Evolutionary conservation across 2,329 filamentous ascomycete genomes (phyloP), one percentile per base, ranked within the genome.

Genomic region (Fusarium poae): DNA sequence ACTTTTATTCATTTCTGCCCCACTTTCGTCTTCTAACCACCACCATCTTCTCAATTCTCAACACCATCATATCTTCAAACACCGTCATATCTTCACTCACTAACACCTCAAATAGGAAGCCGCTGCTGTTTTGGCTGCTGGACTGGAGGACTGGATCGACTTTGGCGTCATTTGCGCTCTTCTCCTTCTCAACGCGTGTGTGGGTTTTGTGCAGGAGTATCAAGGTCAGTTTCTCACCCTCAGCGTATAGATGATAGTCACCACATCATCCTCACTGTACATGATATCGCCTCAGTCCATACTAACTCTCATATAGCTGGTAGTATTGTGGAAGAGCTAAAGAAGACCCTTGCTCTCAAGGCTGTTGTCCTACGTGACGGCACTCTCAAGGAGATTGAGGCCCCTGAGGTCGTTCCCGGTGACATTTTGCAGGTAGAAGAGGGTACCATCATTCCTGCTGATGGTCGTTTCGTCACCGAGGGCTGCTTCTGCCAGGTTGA

Each of bases 371-470:
- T 96, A 78, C 92, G 94, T 85, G 91, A 95, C 78, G 92, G 80
- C 44, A 85, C 86, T 59, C 86, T 94, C 65, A 87, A 89, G 80
- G 93, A 97, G 80, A 85, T 97, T 66, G 91, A 94, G 82, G 91
- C 92, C 66, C 88, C 91, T 54, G 91, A 94, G 74, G 91, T 97
- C 68, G 93, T 97, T 67, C 92, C 93, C 72, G 93, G 93, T 80
- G 93, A 97, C 84, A 94, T 97, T 75, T 86, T 97, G 65, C 91
- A 94, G 80, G 87, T 97, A 68, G 93, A 97, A 80, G 93, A 97
- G 39, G 94, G 93, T 82, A 95, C 92, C 68, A 97, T 97, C 74
- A 92, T 97, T 73, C 92, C 93, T 68, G 94, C 93, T 72, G 94
- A 97, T 80, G 93, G 93, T 73, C 91, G 91, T 71, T 91, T 97